Base-by-base conservation (phyloP, 257 asterid genomes). In the Vinca minor region DNA sequence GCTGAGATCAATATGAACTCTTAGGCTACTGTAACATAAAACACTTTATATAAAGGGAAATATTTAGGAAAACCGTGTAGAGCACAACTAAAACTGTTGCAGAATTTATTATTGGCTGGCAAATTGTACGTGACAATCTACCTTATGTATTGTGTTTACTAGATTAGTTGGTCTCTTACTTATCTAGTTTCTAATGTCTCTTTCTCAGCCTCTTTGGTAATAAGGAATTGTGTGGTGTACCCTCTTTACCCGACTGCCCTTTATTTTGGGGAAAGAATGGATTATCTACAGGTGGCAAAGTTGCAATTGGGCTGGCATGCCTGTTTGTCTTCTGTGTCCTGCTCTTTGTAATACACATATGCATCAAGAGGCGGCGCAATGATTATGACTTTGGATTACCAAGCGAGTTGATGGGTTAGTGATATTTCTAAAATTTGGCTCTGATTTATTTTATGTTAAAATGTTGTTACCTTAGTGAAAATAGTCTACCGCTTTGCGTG, bases 301-400 rank as follows among this genome's bases (percentile, higher is more conserved):
- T 84, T 17, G 99, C 86, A 17, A 80, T 89, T 20, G 94, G 82
- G 34, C 57, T 89, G 12, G 74, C 90, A 1, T 73, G 84, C 72
- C 54, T 89, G 61, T 65, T 93, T 62, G 31, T 83, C 56, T 63
- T 87, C 10, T 73, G 71, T 15, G 46, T 78, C 41, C 48, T 87
- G 48, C 52, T 78, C 61, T 62, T 80, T 9, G 88, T 81, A 63
- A 68, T 67, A 53, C 81, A 75, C 79, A 68, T 64, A 70, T 83
- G 83, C 79, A 54, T 81, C 73, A 73, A 75, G 81, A 85, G 90
- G 71, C 71, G 84, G 62, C 86, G 62, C 26, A 83, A 74, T 34
- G 94, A 89, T 64, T 93, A 93, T 56, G 99, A 87, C 79, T 87
- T 93, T 61, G 95, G 79, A 55, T 82, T 87, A 31, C 97, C 99